Conservation (phyloP, 805 yeast species). For the Naumovozyma castellii region DNA sequence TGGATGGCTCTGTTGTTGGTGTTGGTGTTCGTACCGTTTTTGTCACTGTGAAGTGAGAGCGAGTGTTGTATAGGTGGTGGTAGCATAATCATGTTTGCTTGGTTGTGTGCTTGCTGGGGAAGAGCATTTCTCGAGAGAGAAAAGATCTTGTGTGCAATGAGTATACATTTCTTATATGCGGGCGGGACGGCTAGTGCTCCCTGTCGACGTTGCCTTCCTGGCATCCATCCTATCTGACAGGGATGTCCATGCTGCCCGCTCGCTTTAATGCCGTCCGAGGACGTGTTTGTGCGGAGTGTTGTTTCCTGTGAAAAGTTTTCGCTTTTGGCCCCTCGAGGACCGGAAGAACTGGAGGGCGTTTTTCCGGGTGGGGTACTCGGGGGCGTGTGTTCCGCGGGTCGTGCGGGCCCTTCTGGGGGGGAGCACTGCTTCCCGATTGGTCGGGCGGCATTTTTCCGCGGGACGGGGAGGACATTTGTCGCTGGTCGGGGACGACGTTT, state of each 20-base stretch:
- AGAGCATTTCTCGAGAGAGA: no score
- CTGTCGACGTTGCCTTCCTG: no score
- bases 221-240: no score
- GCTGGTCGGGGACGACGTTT: neutral
- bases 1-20: neutral
- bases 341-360: neutral
- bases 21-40: neutral
- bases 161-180: neutral
- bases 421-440: neutral
- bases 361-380: neutral
- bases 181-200: no score
- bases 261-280: neutral
- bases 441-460: neutral
- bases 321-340: neutral
- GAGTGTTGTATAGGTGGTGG: neutral
- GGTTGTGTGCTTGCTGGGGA: no score
- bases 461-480: neutral
- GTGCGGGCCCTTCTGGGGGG: neutral
- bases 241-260: neutral
- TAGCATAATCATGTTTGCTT: neutral
- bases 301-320: no score
- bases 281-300: neutral
- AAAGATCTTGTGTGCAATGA: neutral
- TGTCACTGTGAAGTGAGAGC: neutral
- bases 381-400: neutral